Evolutionary conservation across 1,139 yeast genomes (phyloP).

Genomic region (Yamadazyma friedrichii): DNA sequence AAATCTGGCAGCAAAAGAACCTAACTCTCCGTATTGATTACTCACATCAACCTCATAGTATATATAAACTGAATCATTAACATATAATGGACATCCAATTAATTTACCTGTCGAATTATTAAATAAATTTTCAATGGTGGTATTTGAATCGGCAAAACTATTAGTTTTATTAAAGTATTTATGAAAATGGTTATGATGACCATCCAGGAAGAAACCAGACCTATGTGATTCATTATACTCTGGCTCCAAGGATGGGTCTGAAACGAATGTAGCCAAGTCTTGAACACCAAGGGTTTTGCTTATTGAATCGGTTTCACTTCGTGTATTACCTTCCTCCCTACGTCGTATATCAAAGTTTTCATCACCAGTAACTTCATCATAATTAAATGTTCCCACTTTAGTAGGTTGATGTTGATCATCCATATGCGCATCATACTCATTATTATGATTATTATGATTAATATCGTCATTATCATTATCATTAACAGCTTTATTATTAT

Average conservation of each 20-base stretch:
- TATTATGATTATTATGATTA: too few species aligned
- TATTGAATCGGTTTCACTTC: background rate
- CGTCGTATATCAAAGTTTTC: too few species aligned
- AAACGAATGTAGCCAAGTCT: background rate
- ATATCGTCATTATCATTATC: too few species aligned
- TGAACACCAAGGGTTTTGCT: background rate
- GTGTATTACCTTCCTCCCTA: too few species aligned
- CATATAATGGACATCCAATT: slow-evolving; percentile 42
- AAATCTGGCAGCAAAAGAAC: slow-evolving; percentile 41
- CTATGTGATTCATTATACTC: too few species aligned
- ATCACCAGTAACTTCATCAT: too few species aligned
- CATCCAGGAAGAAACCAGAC: too few species aligned
- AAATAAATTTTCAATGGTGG: slow-evolving; percentile 24
- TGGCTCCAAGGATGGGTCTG: background rate
- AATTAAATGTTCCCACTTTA: too few species aligned
- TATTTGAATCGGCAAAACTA: slow-evolving; percentile 13
- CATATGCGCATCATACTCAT: too few species aligned
- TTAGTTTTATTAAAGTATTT: background rate
- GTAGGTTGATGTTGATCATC: too few species aligned
- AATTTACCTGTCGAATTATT: slow-evolving; percentile 26
- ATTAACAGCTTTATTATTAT: too few species aligned
- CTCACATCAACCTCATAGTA: slow-evolving; percentile 39
- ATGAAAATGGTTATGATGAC: background rate
- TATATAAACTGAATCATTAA: slow-evolving; percentile 38
- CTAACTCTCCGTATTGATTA: slow-evolving; percentile 34